Percentiles rank a stretch among this genome's conserved stretches.
Evolutionary conservation across 257 asterid genomes (phyloP).

Genomic region (Primulina eburnea): DNA sequence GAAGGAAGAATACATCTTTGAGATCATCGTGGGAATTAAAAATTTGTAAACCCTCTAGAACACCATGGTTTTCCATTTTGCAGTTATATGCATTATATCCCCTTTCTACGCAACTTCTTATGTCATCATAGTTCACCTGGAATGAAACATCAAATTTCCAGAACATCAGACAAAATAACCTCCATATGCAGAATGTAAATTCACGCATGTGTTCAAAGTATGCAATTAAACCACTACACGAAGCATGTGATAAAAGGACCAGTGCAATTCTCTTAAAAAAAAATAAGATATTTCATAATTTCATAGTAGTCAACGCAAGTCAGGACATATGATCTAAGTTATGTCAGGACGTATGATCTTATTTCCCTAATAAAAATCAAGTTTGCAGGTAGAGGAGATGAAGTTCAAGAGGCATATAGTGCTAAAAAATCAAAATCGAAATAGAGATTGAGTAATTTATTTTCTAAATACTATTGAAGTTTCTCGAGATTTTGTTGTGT

Average conservation of each 20-base stretch:
- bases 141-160: conserved; percentile 1
- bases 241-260: background rate
- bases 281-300: background rate
- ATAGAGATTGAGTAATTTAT: background rate
- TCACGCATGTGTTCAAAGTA: background rate
- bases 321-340: too few relatives aligned
- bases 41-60: conserved; percentile 31
- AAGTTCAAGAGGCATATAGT: background rate
- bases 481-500: background rate
- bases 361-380: background rate
- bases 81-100: conserved; percentile 42
- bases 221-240: conserved; percentile 3
- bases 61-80: conserved; percentile 24
- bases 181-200: conserved; percentile 7
- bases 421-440: background rate
- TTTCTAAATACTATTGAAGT: background rate
- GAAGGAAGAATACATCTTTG: conserved; percentile 37
- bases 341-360: background rate
- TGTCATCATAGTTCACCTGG: conserved; percentile 58
- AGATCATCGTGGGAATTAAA: conserved; percentile 28
- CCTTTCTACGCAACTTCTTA: conserved; percentile 47
- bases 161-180: conserved; percentile 8
- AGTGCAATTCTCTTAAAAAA: background rate
- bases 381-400: background rate
- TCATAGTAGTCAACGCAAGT: background rate